Evolutionary conservation across 2,329 filamentous ascomycete genomes (phyloP).

Genomic region (Colletotrichum sp.): DNA sequence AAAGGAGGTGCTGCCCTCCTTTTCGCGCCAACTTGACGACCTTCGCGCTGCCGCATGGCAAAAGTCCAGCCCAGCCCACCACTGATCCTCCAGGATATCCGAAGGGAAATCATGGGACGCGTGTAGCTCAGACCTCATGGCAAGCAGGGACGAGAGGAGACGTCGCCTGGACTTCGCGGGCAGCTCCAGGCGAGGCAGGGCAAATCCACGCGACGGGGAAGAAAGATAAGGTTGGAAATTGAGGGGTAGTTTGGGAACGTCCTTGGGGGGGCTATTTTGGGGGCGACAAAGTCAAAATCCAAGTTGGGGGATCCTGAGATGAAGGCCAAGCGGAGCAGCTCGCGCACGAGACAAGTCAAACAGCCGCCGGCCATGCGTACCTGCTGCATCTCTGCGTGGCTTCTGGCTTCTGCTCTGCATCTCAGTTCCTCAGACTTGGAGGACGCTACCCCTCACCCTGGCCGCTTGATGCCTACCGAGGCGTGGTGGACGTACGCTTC

Average conservation of each 20-base stretch:
- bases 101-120: not conserved
- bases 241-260: constrained; percentile 7
- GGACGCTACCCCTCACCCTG: not conserved
- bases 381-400: not conserved
- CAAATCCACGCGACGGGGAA: not conserved
- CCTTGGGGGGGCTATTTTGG: not conserved
- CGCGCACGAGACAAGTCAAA: not conserved
- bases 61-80: not conserved
- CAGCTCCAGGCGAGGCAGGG: not conserved
- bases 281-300: not conserved
- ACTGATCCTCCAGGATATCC: not conserved
- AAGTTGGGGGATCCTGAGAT: constrained; percentile 6
- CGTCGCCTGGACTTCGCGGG: not conserved
- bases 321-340: not conserved
- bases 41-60: not conserved
- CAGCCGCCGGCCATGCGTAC: not conserved
- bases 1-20: not conserved
- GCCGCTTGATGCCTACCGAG: not conserved
- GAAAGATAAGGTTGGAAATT: constrained; percentile 2
- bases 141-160: not conserved
- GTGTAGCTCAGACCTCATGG: not conserved
- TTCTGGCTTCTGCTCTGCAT: not conserved
- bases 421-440: not conserved
- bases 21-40: not conserved
- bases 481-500: not conserved